These are phyloP conservation scores for Cubamyces lactineus DNA, from an alignment of 768 basidiomycete genomes.

Conservation along the genomic window DNA sequence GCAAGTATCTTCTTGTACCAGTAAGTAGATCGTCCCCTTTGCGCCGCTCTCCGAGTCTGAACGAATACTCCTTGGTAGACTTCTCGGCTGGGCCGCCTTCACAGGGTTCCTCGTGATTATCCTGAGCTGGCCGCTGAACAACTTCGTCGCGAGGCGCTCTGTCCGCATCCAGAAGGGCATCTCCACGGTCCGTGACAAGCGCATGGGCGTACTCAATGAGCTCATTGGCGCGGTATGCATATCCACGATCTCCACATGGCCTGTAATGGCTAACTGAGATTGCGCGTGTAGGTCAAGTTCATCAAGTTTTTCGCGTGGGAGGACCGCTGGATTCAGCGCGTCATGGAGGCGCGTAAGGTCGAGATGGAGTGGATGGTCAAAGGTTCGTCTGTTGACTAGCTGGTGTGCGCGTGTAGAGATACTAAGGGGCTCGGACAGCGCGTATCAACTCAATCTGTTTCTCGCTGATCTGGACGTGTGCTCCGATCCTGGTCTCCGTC, in stretches of 20 bases:
- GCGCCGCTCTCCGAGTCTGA: too few species aligned
- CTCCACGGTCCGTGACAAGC: conserved; percentile 66
- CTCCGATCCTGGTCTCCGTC: conserved; percentile 81
- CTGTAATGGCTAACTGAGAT: background rate
- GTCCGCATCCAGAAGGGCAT: conserved; percentile 64
- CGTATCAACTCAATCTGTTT: conserved; percentile 77
- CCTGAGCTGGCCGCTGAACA: conserved; percentile 73
- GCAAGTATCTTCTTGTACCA: conserved; percentile 77
- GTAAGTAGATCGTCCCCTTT: conserved; percentile 38
- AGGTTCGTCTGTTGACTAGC: conserved; percentile 40
- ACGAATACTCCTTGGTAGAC: conserved; percentile 37
- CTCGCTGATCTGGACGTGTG: conserved; percentile 68
- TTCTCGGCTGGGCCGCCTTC: conserved; percentile 73
- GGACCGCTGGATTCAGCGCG: conserved; percentile 71
- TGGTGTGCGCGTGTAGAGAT: background rate
- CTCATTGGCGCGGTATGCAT: conserved; percentile 63
- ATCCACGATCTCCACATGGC: background rate
- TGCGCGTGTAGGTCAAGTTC: conserved; percentile 56
- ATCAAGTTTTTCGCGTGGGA: conserved; percentile 89
- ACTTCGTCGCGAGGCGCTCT: conserved; percentile 60
- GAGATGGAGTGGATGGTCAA: conserved; percentile 84
- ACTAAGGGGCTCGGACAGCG: conserved; percentile 40
- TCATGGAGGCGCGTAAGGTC: conserved; percentile 60
- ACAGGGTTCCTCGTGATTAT: conserved; percentile 72
- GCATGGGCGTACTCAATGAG: conserved; percentile 80